Evolutionary conservation across 192 early-diverging fungal genomes (phyloP), one percentile per base, ranked within the genome.

Genomic region (Phlyctochytrium arcticum): DNA sequence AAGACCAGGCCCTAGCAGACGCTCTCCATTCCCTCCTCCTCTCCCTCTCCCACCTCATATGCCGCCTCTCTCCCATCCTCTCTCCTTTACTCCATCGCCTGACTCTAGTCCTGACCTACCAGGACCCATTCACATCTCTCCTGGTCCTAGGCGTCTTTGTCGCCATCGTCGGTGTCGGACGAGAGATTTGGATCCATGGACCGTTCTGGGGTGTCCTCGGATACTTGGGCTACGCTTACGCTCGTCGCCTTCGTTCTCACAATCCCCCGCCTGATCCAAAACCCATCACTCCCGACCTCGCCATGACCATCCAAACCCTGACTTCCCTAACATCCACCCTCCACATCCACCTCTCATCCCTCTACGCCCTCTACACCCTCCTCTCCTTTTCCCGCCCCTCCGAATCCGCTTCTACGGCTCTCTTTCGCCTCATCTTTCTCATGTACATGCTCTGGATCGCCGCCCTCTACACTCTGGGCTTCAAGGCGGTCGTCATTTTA

Each of bases 61-160:
- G 46, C 32, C 47, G 68, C 17, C 46, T 69, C 3, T 39, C 34
- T 21, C 68, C 68, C 5, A 47, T 54, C 21, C 26, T 54, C 51
- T 21, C 44, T 4, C 68, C 68, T 0, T 23, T 29, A 19, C 24
- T 63, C n/a, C 68, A 63, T 24, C 55, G 35, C 35, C 24, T 47
- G 29, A 53, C 60, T 21, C 62, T 54, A 32, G 39, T 63, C 6
- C 19, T 61, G 31, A 62, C 68, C 1, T 69, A 60, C 59, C 59
- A 63, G 44, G 54, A 69, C 44, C 19, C 21, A 23, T 57, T 42
- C 32, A 26, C 47, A 15, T 66, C 64, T 5, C 6, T 42, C 10
- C 3, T 36, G 8, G 37, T 31, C 15, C 35, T 63, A 17, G 51
- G 34, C 12, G 29, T 36, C 3, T 49, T 9, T 27, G 30, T 42